Conservation (phyloP, 768 basidiomycete species). For the Leccinellum luteum region DNA sequence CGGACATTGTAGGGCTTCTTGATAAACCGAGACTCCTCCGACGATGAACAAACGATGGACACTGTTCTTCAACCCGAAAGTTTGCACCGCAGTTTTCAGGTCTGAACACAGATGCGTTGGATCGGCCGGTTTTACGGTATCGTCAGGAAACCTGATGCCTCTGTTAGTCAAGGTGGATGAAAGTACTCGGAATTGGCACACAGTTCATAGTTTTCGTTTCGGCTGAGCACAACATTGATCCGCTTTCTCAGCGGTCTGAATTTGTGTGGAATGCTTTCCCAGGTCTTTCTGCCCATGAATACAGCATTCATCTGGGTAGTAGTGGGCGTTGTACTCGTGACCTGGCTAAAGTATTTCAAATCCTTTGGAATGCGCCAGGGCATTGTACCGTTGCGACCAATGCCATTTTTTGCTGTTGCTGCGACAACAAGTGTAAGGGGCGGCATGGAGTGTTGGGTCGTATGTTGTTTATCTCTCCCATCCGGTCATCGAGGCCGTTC, state of each 20-base stretch:
- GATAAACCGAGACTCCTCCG: slow-evolving; percentile 88
- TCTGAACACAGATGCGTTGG: slow-evolving; percentile 31
- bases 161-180: slow-evolving; percentile 5
- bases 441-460: slow-evolving; percentile 39
- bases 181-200: slow-evolving; percentile 35
- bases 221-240: slow-evolving; percentile 75
- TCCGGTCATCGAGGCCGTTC: no score
- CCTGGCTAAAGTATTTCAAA: slow-evolving; percentile 88
- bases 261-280: slow-evolving; percentile 91
- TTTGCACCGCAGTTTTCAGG: slow-evolving; percentile 18
- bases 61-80: slow-evolving; percentile 9
- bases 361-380: slow-evolving; percentile 91
- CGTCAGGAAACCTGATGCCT: slow-evolving; percentile 13
- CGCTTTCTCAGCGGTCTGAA: slow-evolving; percentile 78
- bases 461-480: not conserved
- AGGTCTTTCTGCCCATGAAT: slow-evolving; percentile 95
- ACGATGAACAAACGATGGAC: slow-evolving; percentile 77
- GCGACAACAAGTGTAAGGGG: slow-evolving; percentile 91
- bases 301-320: slow-evolving; percentile 64
- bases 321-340: slow-evolving; percentile 60
- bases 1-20: slow-evolving; percentile 49
- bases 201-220: slow-evolving; percentile 58
- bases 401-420: slow-evolving; percentile 83
- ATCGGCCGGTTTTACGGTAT: slow-evolving; percentile 2
- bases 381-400: slow-evolving; percentile 70